phyloP scores from a whole-genome alignment of 208 protist genomes.

The Naegleria gruberi region DNA sequence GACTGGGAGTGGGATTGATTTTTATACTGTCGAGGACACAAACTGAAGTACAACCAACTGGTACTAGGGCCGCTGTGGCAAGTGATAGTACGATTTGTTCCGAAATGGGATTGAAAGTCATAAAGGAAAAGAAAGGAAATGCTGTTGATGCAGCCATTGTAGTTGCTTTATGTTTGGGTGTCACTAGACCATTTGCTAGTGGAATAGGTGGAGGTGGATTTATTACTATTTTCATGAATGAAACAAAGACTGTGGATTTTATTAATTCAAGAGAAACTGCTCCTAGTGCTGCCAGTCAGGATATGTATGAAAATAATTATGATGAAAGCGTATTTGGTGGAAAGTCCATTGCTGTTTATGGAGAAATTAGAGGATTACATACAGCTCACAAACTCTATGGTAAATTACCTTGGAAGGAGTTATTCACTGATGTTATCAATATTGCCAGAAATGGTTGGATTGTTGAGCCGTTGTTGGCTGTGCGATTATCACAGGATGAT shows the following conservation, averaged over 20 bases:
- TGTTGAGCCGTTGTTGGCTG: not conserved
- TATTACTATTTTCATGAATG: not conserved
- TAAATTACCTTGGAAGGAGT: slow-evolving; percentile 18
- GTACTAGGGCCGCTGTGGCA: slow-evolving; percentile 28
- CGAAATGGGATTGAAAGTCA: slow-evolving; percentile 18
- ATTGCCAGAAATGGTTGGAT: slow-evolving; percentile 16
- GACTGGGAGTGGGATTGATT: not conserved
- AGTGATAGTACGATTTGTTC: slow-evolving; percentile 33
- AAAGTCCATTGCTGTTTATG: slow-evolving; percentile 26
- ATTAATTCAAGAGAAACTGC: slow-evolving; percentile 36
- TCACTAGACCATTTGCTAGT: slow-evolving; percentile 30
- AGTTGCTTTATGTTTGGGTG: slow-evolving; percentile 36
- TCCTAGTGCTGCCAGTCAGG: not conserved
- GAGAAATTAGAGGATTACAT: slow-evolving; percentile 33
- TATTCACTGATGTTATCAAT: slow-evolving; percentile 23
- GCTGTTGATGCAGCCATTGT: slow-evolving; percentile 43
- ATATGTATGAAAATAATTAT: slow-evolving; percentile 33
- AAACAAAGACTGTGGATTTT: slow-evolving; percentile 20
- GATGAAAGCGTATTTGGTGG: slow-evolving; percentile 22
- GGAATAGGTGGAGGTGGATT: slow-evolving; percentile 49
- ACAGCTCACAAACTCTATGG: slow-evolving; percentile 24
- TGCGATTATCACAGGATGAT: not conserved
- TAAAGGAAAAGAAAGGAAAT: slow-evolving; percentile 34
- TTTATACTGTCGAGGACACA: not conserved
- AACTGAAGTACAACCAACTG: not conserved